phyloP scores from a whole-genome alignment of 2,329 filamentous ascomycete species.

The Pyrenophora graminea region DNA sequence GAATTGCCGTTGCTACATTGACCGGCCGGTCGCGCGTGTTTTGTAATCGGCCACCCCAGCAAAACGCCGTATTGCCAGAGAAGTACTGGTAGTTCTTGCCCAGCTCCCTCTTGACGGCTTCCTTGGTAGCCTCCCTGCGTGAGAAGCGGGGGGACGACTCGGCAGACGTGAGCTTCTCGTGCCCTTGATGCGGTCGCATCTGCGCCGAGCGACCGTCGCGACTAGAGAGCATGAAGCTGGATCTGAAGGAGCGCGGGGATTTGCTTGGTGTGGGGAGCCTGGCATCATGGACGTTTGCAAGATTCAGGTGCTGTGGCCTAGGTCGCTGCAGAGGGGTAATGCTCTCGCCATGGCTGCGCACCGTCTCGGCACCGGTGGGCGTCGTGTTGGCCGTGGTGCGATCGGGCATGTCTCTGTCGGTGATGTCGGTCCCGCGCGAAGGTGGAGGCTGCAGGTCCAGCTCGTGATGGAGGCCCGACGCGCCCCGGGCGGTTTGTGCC shows the following conservation, averaged over 20 bases:
- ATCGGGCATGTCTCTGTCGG: slow-evolving; percentile 72
- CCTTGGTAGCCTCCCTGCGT: slow-evolving; percentile 47
- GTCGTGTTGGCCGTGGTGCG: slow-evolving; percentile 75
- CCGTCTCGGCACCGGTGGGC: slow-evolving; percentile 63
- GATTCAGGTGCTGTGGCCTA: slow-evolving; percentile 60
- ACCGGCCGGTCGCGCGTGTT: slow-evolving; percentile 87
- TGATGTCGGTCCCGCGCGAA: slow-evolving; percentile 80
- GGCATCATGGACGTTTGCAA: slow-evolving; percentile 64
- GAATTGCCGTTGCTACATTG: slow-evolving; percentile 80
- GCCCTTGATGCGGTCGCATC: slow-evolving; percentile 60
- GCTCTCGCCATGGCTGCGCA: slow-evolving; percentile 74
- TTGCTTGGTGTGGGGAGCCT: slow-evolving; percentile 65
- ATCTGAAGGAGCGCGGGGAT: slow-evolving; percentile 76
- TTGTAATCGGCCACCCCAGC: slow-evolving; percentile 79
- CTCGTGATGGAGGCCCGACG: slow-evolving; percentile 43
- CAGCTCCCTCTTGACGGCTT: slow-evolving; percentile 50
- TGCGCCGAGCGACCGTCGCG: slow-evolving; percentile 55
- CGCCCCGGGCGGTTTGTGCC: slow-evolving; percentile 37
- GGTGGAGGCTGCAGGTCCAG: slow-evolving; percentile 54
- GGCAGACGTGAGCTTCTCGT: slow-evolving; percentile 81
- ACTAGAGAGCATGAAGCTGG: slow-evolving; percentile 71
- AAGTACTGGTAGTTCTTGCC: slow-evolving; percentile 91
- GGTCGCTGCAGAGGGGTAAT: slow-evolving; percentile 72
- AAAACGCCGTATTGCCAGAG: slow-evolving; percentile 90
- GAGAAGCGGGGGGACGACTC: slow-evolving; percentile 73